Evolutionary conservation across 2,329 filamentous ascomycete genomes (phyloP), one percentile per base, ranked within the genome.

Genomic region (Ascochyta koolunga): DNA sequence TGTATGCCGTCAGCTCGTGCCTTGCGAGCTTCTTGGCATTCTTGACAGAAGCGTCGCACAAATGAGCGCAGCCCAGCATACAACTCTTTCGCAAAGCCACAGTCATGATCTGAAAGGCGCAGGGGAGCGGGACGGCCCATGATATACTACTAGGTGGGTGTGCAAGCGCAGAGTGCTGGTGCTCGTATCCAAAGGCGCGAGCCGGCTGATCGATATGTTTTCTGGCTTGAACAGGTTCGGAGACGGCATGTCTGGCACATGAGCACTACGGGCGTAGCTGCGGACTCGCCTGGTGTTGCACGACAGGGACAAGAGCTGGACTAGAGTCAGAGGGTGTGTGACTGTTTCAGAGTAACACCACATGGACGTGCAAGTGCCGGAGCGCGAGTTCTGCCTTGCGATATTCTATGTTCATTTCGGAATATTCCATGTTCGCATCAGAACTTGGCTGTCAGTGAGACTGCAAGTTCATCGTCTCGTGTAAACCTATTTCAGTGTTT

Each of bases 331-430:
- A 51, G 31, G 41, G 58, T 56, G 60, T 55, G 45, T 54, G 45
- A 58, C 44, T 59, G 62, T 61, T 56, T 62, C 58, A 62, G 40
- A 16, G 40, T 31, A 27, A 37, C 40, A 54, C 40, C 51, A 32
- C 33, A 32, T 52, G 22, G 18, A 43, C 25, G 25, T 22, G 36
- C 27, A 48, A 48, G 33, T 52, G 27, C 19, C 36, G 43, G 21
- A 39, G 19, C 22, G 36, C 9, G 19, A 32, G 18, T 39, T 19
- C 40, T 46, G 45, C 36, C 46, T 46, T 41, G 32, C 29, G 16
- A 21, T 2, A 15, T 37, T 25, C 5, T 18, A 13, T 21, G 15
- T 5, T 22, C 6, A 15, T 15, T 8, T 10, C n/a, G n/a, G n/a
- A n/a, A n/a, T n/a, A n/a, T n/a, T n/a, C n/a, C n/a, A n/a, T n/a